phyloP scores from a whole-genome alignment of 331 rosid species.

The Pyrus hybrid region DNA sequence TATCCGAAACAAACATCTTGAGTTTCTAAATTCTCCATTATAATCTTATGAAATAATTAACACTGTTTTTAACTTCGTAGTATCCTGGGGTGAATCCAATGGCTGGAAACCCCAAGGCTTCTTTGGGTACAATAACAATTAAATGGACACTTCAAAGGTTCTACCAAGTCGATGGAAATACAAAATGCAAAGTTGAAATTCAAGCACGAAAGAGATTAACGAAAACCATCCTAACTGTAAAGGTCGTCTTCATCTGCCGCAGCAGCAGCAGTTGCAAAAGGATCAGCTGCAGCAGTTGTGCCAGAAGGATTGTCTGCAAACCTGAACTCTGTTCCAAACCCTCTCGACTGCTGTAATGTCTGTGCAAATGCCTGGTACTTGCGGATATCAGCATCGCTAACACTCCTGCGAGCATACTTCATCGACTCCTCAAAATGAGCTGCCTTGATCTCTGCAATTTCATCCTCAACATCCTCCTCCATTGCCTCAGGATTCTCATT shows the following conservation, averaged over 20 bases:
- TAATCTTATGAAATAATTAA: neutral
- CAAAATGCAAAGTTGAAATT: constrained; percentile 13
- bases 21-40: neutral
- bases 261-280: constrained; percentile 58
- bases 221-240: constrained; percentile 44
- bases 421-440: constrained; percentile 95
- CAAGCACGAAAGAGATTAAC: neutral
- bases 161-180: constrained; percentile 6
- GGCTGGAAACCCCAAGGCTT: neutral
- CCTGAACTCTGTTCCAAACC: constrained; percentile 87
- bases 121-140: constrained; percentile 7
- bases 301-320: constrained; percentile 50
- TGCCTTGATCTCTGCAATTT: constrained; percentile 83
- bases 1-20: neutral
- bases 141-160: constrained; percentile 22
- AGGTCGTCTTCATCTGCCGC: constrained; percentile 93
- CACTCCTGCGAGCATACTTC: constrained; percentile 94
- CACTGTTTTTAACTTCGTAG: neutral
- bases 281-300: constrained; percentile 52
- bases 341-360: constrained; percentile 97
- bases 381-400: constrained; percentile 94
- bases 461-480: constrained; percentile 95
- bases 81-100: constrained; percentile 11
- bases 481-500: constrained; percentile 33
- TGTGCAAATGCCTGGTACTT: constrained; percentile 98